These are phyloP conservation scores for Cytospora piceae DNA, from an alignment of 2,329 filamentous ascomycete genomes.

Conservation along the genomic window DNA sequence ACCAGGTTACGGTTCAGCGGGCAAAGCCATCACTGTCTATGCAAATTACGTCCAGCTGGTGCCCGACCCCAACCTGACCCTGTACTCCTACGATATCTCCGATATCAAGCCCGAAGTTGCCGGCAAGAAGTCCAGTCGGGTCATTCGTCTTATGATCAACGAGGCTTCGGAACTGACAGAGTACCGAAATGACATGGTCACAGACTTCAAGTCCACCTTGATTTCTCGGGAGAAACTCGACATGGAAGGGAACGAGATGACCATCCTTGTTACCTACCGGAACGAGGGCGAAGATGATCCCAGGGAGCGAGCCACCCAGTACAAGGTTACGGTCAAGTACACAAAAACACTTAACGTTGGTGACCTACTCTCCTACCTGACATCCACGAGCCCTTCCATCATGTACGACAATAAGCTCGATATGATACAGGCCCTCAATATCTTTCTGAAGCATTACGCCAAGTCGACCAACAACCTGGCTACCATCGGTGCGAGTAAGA, in stretches of 20 bases:
- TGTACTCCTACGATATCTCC: constrained; percentile 34
- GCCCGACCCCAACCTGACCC: constrained; percentile 23
- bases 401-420: constrained; percentile 36
- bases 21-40: constrained; percentile 32
- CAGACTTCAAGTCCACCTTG: constrained; percentile 42
- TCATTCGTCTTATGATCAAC: constrained; percentile 35
- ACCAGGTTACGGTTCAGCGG: constrained; percentile 34
- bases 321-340: constrained; percentile 34
- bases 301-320: constrained; percentile 23
- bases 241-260: constrained; percentile 9
- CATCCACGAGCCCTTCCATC: constrained; percentile 33
- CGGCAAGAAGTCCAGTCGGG: constrained; percentile 32
- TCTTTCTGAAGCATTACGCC: constrained; percentile 56
- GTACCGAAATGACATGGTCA: constrained; percentile 35
- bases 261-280: constrained; percentile 35
- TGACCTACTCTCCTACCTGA: constrained; percentile 36
- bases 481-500: constrained; percentile 38
- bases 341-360: constrained; percentile 36
- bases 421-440: constrained; percentile 74
- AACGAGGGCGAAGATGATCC: constrained; percentile 39
- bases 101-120: constrained; percentile 27
- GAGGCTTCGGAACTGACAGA: constrained; percentile 30
- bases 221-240: constrained; percentile 36
- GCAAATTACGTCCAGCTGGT: constrained; percentile 36
- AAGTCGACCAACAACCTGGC: constrained; percentile 35